Conservation (phyloP, 495 filamentous ascomycete species). For the Chlorociboria aeruginascens region DNA sequence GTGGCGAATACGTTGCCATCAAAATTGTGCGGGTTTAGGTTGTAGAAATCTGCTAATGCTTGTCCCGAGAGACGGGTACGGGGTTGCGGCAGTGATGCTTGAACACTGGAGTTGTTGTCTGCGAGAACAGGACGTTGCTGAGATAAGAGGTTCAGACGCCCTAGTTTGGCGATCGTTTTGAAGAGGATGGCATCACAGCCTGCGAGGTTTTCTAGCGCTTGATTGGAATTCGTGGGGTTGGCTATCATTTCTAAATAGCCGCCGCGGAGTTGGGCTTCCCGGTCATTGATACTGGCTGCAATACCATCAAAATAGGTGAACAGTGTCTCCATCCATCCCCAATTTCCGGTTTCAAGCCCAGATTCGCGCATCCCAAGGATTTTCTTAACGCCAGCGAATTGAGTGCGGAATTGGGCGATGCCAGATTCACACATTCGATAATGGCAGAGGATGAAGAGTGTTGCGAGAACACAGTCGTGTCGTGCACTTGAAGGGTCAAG, state of each 20-base stretch:
- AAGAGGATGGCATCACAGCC: conserved; percentile 79
- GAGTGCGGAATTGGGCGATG: conserved; percentile 81
- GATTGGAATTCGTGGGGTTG: conserved; percentile 47
- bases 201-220: conserved; percentile 73
- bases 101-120: conserved; percentile 17
- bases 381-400: conserved; percentile 90
- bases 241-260: conserved; percentile 50
- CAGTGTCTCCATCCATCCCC: conserved; percentile 84
- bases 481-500: conserved; percentile 59
- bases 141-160: conserved; percentile 78
- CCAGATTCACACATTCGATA: conserved; percentile 92
- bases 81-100: conserved; percentile 19
- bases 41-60: conserved; percentile 37
- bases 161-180: conserved; percentile 64
- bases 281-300: conserved; percentile 81
- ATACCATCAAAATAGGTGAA: conserved; percentile 97
- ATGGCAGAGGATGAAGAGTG: conserved; percentile 75
- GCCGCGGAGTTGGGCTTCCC: conserved; percentile 76
- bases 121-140: conserved; percentile 50
- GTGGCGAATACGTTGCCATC: conserved; percentile 51
- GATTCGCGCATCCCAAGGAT: conserved; percentile 70
- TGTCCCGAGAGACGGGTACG: conserved; percentile 26
- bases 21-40: conserved; percentile 41
- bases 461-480: conserved; percentile 82
- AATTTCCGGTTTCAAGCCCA: conserved; percentile 52